Percentiles rank a stretch among this genome's conserved stretches.
phyloP scores from a whole-genome alignment of 805 yeast species.

The Maudiozyma bulderi region DNA sequence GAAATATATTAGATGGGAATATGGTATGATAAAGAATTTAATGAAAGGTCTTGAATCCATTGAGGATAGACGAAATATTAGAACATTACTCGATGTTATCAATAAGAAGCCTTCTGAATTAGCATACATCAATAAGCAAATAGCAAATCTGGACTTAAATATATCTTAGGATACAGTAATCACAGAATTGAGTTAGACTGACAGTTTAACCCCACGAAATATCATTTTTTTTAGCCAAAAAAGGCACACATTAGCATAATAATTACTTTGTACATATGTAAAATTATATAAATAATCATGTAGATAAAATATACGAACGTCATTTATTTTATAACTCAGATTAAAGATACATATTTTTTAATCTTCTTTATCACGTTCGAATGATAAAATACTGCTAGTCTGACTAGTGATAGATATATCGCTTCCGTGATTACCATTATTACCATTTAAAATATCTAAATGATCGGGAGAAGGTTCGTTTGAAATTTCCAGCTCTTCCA shows the following conservation, averaged over 20 bases:
- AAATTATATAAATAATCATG: neutral
- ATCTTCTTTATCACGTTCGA: neutral
- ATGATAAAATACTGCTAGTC: neutral
- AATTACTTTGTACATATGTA: conserved; percentile 1
- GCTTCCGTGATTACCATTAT: neutral
- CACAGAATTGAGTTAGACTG: neutral
- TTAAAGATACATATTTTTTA: neutral
- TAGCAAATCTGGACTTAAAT: conserved; percentile 11
- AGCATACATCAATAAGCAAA: conserved; percentile 12
- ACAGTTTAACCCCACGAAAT: too few species aligned
- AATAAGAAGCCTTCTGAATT: conserved; percentile 19
- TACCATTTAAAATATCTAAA: neutral
- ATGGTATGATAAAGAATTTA: conserved; percentile 36
- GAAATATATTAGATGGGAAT: conserved; percentile 61
- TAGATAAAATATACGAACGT: neutral
- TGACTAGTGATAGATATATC: neutral
- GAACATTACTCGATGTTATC: conserved; percentile 26
- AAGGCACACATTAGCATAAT: too few species aligned
- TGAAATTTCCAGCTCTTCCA: neutral
- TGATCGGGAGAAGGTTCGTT: neutral
- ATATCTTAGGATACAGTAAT: neutral
- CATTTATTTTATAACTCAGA: neutral
- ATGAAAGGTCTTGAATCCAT: conserved; percentile 31
- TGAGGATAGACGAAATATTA: conserved; percentile 35
- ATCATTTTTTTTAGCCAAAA: too few species aligned